Evolutionary conservation across 2,329 filamentous ascomycete species (phyloP), one percentile per base, ranked within the genome.

Genomic region (Scorias spongiosa): DNA sequence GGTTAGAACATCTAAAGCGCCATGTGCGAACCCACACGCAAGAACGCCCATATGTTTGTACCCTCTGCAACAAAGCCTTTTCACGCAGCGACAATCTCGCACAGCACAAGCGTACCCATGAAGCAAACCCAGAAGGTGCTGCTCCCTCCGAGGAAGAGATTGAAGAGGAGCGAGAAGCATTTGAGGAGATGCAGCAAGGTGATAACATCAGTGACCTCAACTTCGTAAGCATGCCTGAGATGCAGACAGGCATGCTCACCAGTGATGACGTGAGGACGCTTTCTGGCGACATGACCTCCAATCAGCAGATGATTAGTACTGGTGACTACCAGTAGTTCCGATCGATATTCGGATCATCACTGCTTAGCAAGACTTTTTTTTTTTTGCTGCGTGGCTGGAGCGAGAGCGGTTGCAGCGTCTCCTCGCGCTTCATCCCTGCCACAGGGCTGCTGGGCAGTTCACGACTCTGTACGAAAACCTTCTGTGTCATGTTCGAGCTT

Each of bases 21-120:
- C 91, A 98, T 70, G 91, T 98, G 65, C 84, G 91, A 69, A 98
- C 91, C 59, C 91, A 98, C 74, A 98, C 91, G 45, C 91, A 98
- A 74, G 91, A 98, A 73, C 85, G 89, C 69, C 91, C 91, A 56
- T 98, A 98, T 67, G 81, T 93, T 62, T 98, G 91, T 76, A 84
- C 84, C 55, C 81, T 93, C 66, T 98, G 91, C 78, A 94, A 84
- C 75, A 96, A 96, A 74, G 89, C 89, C 53, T 98, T 98, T 66
- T 96, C 91, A 47, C 76, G 91, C 68, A 96, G 89, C 59, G 91
- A 98, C 71, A 98, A 98, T 65, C 82, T 98, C 67, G 91, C 91
- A 65, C 91, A 98, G 84, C 80, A 84, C 66, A 74, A 72, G 61
- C 74, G 73, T 57, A 95, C 87, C 55, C 89, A 96, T 66, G 93